Percentiles rank a stretch among this genome's conserved stretches.
Evolutionary conservation across 2,329 filamentous ascomycete species (phyloP).

Genomic region (Teratosphaeriaceae sp.): DNA sequence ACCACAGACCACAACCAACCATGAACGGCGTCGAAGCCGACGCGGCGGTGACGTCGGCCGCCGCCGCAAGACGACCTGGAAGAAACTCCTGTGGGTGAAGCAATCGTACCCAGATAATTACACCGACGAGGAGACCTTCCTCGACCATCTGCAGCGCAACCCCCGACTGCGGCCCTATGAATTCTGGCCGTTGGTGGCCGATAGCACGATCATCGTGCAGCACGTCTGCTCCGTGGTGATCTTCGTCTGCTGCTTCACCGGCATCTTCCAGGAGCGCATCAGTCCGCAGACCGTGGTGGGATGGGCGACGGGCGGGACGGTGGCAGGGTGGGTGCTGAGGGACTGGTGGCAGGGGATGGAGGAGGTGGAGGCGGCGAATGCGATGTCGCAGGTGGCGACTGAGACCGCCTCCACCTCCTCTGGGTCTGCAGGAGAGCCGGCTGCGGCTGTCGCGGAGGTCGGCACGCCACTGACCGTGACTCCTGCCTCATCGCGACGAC

Average conservation of each 20-base stretch:
- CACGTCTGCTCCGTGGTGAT: slow-evolving; percentile 93
- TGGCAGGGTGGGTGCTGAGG: slow-evolving; percentile 85
- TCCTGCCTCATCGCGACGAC: not conserved
- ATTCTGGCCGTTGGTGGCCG: slow-evolving; percentile 93
- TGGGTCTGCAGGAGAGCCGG: slow-evolving; percentile 15
- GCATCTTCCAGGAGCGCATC: slow-evolving; percentile 80
- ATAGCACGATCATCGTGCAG: slow-evolving; percentile 94
- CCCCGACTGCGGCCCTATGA: slow-evolving; percentile 91
- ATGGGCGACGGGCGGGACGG: slow-evolving; percentile 74
- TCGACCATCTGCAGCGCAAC: slow-evolving; percentile 92
- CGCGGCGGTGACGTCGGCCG: slow-evolving; percentile 54
- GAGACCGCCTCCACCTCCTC: slow-evolving; percentile 8
- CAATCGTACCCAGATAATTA: slow-evolving; percentile 99
- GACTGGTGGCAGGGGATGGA: slow-evolving; percentile 81
- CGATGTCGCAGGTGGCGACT: slow-evolving; percentile 6
- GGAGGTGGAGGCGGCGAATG: slow-evolving; percentile 34
- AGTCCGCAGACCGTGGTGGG: slow-evolving; percentile 83
- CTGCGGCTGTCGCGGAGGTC: slow-evolving; percentile 14
- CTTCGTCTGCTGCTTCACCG: slow-evolving; percentile 89
- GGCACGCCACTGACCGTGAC: too few species aligned
- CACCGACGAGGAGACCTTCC: slow-evolving; percentile 92
- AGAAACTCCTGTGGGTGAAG: slow-evolving; percentile 97
- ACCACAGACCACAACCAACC: slow-evolving; percentile 9
- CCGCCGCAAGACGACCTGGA: slow-evolving; percentile 70
- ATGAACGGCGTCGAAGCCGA: slow-evolving; percentile 29